A percentile compares a stretch with the other conserved stretches of the same genome.
Evolutionary conservation across 257 asterid species (phyloP).

Genomic region (Nicotiana noctiflora): DNA sequence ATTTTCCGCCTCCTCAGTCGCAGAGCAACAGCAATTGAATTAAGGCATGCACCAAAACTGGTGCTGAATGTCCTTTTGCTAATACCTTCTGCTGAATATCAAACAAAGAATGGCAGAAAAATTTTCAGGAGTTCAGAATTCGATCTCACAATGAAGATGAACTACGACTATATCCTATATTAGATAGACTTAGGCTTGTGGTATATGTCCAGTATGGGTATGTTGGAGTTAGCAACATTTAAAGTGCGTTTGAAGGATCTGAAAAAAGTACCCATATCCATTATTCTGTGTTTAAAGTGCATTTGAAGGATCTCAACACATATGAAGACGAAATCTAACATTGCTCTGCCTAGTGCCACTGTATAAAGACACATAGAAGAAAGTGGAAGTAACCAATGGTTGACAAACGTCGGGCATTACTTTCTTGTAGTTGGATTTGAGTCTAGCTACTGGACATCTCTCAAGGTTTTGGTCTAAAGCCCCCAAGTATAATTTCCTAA

Average conservation of each 20-base stretch:
- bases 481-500: not conserved
- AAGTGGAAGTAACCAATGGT: not conserved
- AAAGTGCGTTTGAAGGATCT: not conserved
- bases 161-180: not conserved
- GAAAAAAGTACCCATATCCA: not conserved
- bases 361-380: not conserved
- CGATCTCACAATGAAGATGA: not conserved
- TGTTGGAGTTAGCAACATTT: not conserved
- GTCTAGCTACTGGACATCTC: too few species aligned
- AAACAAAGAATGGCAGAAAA: not conserved
- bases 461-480: not conserved
- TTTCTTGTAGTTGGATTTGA: not conserved
- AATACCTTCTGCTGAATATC: not conserved
- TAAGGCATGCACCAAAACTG: not conserved
- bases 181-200: not conserved
- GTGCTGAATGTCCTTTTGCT: not conserved
- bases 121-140: not conserved
- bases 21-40: too few species aligned
- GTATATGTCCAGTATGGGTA: not conserved
- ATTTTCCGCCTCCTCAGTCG: too few species aligned
- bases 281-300: not conserved
- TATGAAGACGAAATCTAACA: not conserved
- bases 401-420: not conserved
- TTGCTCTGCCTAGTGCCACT: not conserved
- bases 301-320: not conserved